These are phyloP conservation scores for Scolecobasidium constrictum DNA, from an alignment of 2,329 filamentous ascomycete genomes.

Conservation along the genomic window DNA sequence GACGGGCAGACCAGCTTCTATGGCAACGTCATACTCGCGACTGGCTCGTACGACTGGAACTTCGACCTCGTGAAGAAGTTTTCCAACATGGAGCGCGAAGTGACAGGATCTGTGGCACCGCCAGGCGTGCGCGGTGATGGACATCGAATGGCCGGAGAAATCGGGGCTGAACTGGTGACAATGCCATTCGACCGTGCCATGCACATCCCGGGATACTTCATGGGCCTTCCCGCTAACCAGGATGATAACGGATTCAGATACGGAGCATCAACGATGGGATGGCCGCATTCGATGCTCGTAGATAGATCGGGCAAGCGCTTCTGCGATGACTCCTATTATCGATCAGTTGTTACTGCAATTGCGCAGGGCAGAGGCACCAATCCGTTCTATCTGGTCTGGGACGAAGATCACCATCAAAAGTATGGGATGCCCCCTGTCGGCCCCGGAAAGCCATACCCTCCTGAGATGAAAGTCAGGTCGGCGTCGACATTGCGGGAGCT, in stretches of 20 bases:
- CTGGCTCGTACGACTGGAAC: constrained; percentile 3
- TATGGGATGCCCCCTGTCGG: not conserved
- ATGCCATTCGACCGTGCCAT: not conserved
- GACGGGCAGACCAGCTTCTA: not conserved
- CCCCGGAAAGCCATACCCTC: not conserved
- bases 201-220: not conserved
- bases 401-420: constrained; percentile 2
- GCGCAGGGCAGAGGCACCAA: not conserved
- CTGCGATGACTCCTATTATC: not conserved
- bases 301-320: not conserved
- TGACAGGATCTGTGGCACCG: constrained; percentile 1
- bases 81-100: not conserved
- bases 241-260: not conserved
- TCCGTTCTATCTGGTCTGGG: not conserved
- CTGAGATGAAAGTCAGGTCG: not conserved
- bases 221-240: not conserved
- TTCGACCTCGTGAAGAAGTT: constrained; percentile 1
- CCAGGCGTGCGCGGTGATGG: not conserved
- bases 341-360: not conserved
- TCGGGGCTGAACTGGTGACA: not conserved
- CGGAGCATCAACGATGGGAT: not conserved
- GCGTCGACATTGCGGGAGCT: constrained; percentile 1
- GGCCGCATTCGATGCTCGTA: not conserved
- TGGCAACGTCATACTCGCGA: not conserved
- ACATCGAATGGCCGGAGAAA: not conserved